Base-by-base conservation (phyloP, 805 yeast genomes). In the Priceomyces medius region DNA sequence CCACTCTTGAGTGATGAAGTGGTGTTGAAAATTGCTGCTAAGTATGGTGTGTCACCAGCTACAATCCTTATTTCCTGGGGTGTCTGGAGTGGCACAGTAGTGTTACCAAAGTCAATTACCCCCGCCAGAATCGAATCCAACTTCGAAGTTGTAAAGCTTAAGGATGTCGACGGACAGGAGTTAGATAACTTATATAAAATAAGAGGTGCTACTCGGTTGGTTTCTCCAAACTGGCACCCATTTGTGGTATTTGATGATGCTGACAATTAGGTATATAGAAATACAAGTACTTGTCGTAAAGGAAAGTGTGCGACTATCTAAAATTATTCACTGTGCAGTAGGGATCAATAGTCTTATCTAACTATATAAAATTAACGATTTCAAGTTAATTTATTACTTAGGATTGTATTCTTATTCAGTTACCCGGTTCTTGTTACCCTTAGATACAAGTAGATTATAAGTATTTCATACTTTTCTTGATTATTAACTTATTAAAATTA, bases 1-100 rank as follows among this genome's bases (percentile, higher is more conserved):
- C n/a, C n/a, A n/a, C n/a, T n/a, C n/a, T 60, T 79, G 44, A 56
- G 61, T 20, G 74, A 80, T 49, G 69, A 64, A 19, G 57, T 64
- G 4, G 54, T 82, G 14, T 44, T 54, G 3, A 62, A 61, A 4
- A 53, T 81, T 27, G 79, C 83, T 8, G 56, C 71, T 33, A 73
- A 69, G 45, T 55, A 64, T 44, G 54, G 55, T 7, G 68, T 65
- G 31, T 48, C 68, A 8, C 73, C 82, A 5, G 83, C 82, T 8
- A 74, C 74, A 41, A 53, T 80, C 14, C 60, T 77, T 31, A 63
- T 81, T 43, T 74, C 82, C 16, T 81, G 86, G 88, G 80, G 76
- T 23, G 59, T 77, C 17, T 63, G 69, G 51, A 77, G 85, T 62
- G 80, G 76, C 21, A 65, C 75, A 21, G 76, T 79, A 27, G 78